Evolutionary conservation across 257 asterid species (phyloP).

Genomic region (Solanum pinnatisectum): DNA sequence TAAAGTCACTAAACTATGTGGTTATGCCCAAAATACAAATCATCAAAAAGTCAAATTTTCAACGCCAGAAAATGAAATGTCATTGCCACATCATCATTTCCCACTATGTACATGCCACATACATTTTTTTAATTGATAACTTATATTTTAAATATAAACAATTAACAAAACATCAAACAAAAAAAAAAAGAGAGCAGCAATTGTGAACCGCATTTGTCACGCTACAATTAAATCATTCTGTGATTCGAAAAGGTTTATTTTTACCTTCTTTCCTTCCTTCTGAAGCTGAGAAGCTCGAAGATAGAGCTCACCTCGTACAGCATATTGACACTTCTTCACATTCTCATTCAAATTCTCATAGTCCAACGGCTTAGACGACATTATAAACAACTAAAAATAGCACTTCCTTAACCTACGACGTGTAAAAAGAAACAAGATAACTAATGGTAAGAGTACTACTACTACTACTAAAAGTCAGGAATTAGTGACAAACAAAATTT

Average conservation of each 20-base stretch:
- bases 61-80: rapidly evolving
- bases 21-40: not conserved
- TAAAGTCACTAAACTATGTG: not conserved
- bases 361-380: conserved; percentile 66
- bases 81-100: not conserved
- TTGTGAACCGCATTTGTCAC: not conserved
- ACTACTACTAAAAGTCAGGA: not conserved
- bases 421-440: not conserved
- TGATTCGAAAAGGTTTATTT: rapidly evolving
- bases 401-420: not conserved
- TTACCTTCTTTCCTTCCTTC: conserved; percentile 95
- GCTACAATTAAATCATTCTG: not conserved
- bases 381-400: conserved; percentile 2
- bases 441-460: not conserved
- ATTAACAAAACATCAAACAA: not conserved
- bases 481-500: not conserved
- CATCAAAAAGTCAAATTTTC: not conserved
- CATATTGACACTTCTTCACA: conserved; percentile 93
- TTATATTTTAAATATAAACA: not conserved
- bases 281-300: conserved; percentile 99
- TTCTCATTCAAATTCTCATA: conserved; percentile 89
- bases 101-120: not conserved
- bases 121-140: not conserved
- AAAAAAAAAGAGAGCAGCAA: too few relatives aligned
- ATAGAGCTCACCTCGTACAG: conserved; percentile 97